These are phyloP conservation scores for Diophrys sp. DNA, from an alignment of 73 alveolate species.

Conservation along the genomic window DNA sequence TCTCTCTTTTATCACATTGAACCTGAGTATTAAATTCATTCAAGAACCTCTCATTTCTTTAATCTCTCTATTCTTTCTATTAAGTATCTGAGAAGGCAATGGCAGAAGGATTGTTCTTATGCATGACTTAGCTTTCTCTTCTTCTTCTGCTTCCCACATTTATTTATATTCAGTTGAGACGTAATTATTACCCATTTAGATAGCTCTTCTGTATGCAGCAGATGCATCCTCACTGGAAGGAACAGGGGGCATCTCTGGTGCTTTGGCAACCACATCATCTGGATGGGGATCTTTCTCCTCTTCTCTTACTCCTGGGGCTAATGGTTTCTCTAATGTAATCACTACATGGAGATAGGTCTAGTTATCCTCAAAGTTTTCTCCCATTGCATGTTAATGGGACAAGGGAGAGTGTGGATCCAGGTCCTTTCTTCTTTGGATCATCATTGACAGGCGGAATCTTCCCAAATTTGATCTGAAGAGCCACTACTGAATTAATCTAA, in stretches of 20 bases:
- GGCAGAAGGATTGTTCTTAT: slow-evolving; percentile 1
- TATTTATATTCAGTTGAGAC: slow-evolving; percentile 33
- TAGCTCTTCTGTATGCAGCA: slow-evolving; percentile 24
- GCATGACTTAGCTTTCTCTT: slow-evolving; percentile 1
- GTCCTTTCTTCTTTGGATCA: slow-evolving; percentile 63
- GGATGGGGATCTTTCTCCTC: slow-evolving; percentile 7
- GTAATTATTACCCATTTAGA: slow-evolving; percentile 12
- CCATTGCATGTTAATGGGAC: slow-evolving; percentile 14
- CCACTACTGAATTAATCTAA: slow-evolving; percentile 17
- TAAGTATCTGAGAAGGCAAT: slow-evolving; percentile 32
- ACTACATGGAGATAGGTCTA: neutral
- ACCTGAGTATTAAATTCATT: slow-evolving; percentile 86
- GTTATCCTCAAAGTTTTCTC: slow-evolving; percentile 36
- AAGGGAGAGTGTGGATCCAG: slow-evolving; percentile 21
- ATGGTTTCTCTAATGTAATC: neutral
- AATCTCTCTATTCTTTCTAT: slow-evolving; percentile 68
- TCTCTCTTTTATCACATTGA: slow-evolving; percentile 84
- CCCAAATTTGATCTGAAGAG: slow-evolving; percentile 31
- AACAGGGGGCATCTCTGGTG: neutral
- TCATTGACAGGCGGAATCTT: slow-evolving; percentile 49
- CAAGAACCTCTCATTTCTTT: slow-evolving; percentile 83
- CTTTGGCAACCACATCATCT: neutral
- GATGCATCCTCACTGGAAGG: slow-evolving; percentile 35
- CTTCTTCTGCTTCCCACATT: slow-evolving; percentile 33
- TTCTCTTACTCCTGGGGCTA: slow-evolving; percentile 4